Evolutionary conservation across 768 basidiomycete species (phyloP), one percentile per base, ranked within the genome.

Genomic region (Jaapia argillacea): DNA sequence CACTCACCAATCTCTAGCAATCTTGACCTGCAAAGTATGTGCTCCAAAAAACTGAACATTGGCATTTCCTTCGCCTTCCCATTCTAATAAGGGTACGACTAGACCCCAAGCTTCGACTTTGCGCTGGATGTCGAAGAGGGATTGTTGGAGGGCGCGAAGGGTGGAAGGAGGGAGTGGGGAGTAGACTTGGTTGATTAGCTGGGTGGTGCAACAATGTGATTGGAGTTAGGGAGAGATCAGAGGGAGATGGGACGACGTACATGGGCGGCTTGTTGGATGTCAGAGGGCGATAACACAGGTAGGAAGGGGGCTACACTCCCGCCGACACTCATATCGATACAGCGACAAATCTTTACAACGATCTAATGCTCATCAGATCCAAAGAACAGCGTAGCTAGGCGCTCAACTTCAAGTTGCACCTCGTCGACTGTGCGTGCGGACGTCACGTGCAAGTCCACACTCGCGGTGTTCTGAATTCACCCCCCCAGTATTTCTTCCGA

Each of bases 11-110:
- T 94, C 92, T 49, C 92, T 69, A 12, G 85, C 79, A 49, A 94
- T 89, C 73, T 97, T 97, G 48, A 93, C 86, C 56, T 93, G 89
- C 2, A 84, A 77, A 0, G 89, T 96, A 53, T 96, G 92, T 4
- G 92, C 91, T 2, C 91, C 90, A 55, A 90, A 94, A 71, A 94
- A 97, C 58, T 92, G 85, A 6, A 94, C 87, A 54, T 89, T 89
- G 42, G 72, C 71, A 59, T 93, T 84, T 23, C 68, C 63, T 59
- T 93, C 84, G n/a, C n/a, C n/a, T 23, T 68, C 63, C 54, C 83
- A 69, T 12, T 79, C 70, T 21, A 91, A 63, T 49, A 92, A 72
- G 0, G 88, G 87, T 26, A 85, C 70, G 16, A 90, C 77, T 38
- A 92, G 65, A 6, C 85, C 87, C 89, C 87, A 92, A 3, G 85